Evolutionary conservation across 257 asterid species (phyloP), one percentile per base, ranked within the genome.

Genomic region (Solanum etuberosum): DNA sequence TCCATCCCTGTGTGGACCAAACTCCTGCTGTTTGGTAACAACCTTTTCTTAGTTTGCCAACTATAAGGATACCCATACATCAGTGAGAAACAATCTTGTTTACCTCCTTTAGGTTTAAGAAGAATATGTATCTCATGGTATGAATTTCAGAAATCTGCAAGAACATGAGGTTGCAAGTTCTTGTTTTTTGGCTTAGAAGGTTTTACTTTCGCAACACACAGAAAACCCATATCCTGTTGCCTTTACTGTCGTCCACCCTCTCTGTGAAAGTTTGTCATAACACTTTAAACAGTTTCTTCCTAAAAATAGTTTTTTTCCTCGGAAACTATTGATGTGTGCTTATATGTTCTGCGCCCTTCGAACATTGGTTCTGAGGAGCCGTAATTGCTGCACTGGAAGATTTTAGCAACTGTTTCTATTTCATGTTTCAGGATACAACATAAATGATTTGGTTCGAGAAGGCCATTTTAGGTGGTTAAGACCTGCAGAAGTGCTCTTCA

Each of bases 401-500:
- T 40, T 72, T 67, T 51, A 72, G 71, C 83, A 57, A 46, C 81
- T 23, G 34, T 78, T 54, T 29, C 86, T 48, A 70, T 77, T 35
- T 82, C 85, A 71, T 76, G 76, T 89, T 89, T 88, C 96, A 97
- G 99, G 91, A 51, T 92, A 90, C 86, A 93, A 92, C 87, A 90
- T 94, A 81, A 88, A 85, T 84, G 91, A 92, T 73, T 91, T 97
- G 91, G 94, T 90, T 84, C 78, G 46, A 65, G 94, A 92, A 87
- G 93, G 93, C 27, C 86, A 76, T 31, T 86, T 88, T 86, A 87
- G 94, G 48, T 92, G 94, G 94, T 84, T 92, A 37, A 86, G 92
- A 85, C 94, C 94, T 40, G 85, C 92, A 73, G 94, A 92, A 59
- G 90, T 92, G 61, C 89, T 90, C 85, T 90, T 89, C 81, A 91